Conservation (phyloP, 768 basidiomycete genomes). For the Boletus sp. region DNA sequence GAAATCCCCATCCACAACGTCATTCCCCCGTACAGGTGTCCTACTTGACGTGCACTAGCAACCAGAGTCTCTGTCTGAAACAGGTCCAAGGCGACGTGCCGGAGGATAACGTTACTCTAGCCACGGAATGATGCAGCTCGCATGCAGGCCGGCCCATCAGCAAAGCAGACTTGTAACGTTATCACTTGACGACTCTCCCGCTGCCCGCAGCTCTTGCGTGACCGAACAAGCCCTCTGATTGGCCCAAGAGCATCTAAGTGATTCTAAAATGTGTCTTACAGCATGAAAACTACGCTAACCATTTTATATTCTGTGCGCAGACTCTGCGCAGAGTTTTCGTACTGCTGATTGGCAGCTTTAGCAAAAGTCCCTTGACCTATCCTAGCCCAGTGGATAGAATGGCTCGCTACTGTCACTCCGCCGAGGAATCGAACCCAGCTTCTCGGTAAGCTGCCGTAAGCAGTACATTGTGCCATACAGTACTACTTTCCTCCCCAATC, state of each 20-base stretch:
- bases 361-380: neutral
- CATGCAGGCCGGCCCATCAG: too few relatives aligned
- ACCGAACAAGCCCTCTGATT: too few relatives aligned
- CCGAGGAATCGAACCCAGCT: neutral
- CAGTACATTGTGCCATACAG: neutral
- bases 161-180: too few relatives aligned
- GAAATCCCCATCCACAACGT: conserved; percentile 50
- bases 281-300: too few relatives aligned
- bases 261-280: too few relatives aligned
- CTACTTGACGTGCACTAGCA: conserved; percentile 48
- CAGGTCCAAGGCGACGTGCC: conserved; percentile 43
- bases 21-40: conserved; percentile 49
- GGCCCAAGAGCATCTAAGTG: too few relatives aligned
- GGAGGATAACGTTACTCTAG: conserved; percentile 33
- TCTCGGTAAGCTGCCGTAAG: conserved; percentile 1
- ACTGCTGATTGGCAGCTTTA: too few relatives aligned
- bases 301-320: too few relatives aligned
- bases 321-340: too few relatives aligned
- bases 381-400: too few relatives aligned
- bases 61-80: conserved; percentile 36
- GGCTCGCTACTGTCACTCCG: neutral
- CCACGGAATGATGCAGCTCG: conserved; percentile 51
- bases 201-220: too few relatives aligned
- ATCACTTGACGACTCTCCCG: too few relatives aligned
- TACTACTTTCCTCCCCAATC: neutral